These are phyloP conservation scores for Penicillium subrubescens DNA, from an alignment of 495 filamentous ascomycete species.

Conservation along the genomic window DNA sequence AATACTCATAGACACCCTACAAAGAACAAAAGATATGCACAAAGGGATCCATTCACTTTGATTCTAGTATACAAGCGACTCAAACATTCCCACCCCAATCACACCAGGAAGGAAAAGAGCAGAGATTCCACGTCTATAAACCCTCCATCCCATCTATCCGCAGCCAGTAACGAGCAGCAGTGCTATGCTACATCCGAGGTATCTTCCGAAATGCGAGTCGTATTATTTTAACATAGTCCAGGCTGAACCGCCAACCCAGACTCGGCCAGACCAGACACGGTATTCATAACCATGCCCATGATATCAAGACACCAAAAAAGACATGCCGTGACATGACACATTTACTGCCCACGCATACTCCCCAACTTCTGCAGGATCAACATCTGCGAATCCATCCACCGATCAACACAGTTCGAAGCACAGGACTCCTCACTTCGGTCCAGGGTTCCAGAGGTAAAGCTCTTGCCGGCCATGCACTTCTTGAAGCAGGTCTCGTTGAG, in stretches of 20 bases:
- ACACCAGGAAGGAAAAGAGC: neutral
- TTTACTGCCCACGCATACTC: constrained; percentile 53
- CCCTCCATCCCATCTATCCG: neutral
- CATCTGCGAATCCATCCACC: constrained; percentile 87
- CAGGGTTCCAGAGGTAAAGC: constrained; percentile 63
- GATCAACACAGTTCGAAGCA: constrained; percentile 86
- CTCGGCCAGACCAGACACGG: neutral
- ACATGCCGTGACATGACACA: neutral
- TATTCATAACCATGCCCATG: neutral
- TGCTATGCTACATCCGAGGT: neutral
- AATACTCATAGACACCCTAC: too few species aligned
- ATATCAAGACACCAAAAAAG: neutral
- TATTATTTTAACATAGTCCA: neutral
- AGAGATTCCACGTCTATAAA: neutral
- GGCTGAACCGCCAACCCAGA: neutral
- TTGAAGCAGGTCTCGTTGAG: constrained; percentile 90
- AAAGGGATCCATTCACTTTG: constrained; percentile 21
- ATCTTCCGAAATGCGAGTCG: neutral
- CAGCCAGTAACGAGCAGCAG: too few species aligned
- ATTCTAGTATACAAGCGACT: constrained; percentile 32
- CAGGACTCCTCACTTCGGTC: constrained; percentile 78
- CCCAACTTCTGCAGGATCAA: constrained; percentile 80
- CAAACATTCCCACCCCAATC: constrained; percentile 2
- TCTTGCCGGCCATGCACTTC: constrained; percentile 75
- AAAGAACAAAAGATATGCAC: constrained; percentile 17